Conservation (phyloP, 495 filamentous ascomycete genomes). For the Daldinia concentrica region DNA sequence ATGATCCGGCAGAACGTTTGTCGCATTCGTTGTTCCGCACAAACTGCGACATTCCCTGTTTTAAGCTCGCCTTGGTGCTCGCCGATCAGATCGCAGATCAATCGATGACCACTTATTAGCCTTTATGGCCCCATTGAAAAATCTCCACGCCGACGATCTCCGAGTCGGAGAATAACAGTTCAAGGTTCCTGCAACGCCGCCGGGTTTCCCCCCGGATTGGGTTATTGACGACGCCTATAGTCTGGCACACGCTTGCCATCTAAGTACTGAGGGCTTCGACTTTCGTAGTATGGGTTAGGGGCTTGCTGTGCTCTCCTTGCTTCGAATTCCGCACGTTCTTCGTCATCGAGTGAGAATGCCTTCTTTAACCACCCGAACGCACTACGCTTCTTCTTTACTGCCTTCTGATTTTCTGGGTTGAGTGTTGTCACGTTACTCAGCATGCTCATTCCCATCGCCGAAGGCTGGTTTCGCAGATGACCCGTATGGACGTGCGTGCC, state of each 20-base stretch:
- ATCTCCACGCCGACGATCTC: conserved; percentile 4
- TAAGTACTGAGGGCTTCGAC: conserved; percentile 53
- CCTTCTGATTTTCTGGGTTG: conserved; percentile 45
- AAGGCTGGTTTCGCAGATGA: conserved; percentile 55
- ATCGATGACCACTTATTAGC: conserved; percentile 27
- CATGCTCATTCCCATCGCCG: conserved; percentile 63
- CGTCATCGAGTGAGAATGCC: conserved; percentile 65
- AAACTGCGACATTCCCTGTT: conserved; percentile 14
- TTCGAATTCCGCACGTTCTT: conserved; percentile 63
- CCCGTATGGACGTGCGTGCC: conserved; percentile 46
- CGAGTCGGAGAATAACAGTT: conserved; percentile 3
- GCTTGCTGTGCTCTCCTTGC: conserved; percentile 52
- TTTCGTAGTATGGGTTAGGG: conserved; percentile 54
- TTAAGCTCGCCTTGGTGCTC: conserved; percentile 12
- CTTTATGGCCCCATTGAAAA: conserved; percentile 15
- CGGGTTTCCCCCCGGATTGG: neutral
- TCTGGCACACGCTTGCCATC: conserved; percentile 54
- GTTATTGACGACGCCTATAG: conserved; percentile 16
- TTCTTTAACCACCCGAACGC: conserved; percentile 69
- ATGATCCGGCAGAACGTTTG: neutral
- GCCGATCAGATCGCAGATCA: conserved; percentile 31
- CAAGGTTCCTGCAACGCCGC: neutral
- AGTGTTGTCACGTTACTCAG: conserved; percentile 54
- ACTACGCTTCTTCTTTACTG: conserved; percentile 66
- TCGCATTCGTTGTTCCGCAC: conserved; percentile 12